Percentiles rank a stretch among this genome's conserved stretches.
Conservation (phyloP, 2,329 filamentous ascomycete genomes). For the Penicillium fuscoglaucum region DNA sequence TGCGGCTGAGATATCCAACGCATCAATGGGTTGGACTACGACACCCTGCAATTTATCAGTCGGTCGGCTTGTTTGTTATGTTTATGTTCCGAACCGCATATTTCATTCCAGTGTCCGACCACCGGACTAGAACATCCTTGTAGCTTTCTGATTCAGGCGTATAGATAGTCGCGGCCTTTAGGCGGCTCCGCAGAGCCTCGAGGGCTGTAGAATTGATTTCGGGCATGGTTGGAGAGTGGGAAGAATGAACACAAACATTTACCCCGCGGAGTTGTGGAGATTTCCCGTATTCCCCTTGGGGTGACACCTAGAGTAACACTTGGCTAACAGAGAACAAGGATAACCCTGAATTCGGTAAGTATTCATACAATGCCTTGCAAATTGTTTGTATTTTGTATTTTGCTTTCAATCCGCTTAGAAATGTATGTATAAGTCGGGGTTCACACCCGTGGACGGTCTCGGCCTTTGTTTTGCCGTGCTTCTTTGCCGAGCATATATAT, state of each 20-base stretch:
- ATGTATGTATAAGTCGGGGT: background rate
- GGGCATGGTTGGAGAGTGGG: constrained; percentile 8
- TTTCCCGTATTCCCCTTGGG: background rate
- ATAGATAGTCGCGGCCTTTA: constrained; percentile 17
- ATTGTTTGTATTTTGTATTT: background rate
- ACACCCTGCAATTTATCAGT: constrained; percentile 40
- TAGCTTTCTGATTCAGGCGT: constrained; percentile 28
- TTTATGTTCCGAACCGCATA: constrained; percentile 24
- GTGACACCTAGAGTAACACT: background rate
- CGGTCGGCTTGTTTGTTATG: background rate
- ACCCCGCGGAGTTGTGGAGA: constrained; percentile 3
- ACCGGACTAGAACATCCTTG: constrained; percentile 26
- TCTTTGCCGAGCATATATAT: background rate
- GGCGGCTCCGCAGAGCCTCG: constrained; percentile 11
- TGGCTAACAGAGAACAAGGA: background rate
- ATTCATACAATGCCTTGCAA: background rate
- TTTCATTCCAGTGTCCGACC: constrained; percentile 35
- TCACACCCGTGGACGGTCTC: no score
- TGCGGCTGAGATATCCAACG: constrained; percentile 44
- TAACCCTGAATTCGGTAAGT: background rate
- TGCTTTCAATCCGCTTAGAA: background rate
- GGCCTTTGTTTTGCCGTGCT: background rate
- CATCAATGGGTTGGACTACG: constrained; percentile 46
- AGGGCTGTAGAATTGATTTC: constrained; percentile 3
- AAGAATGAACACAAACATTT: background rate